Conservation (phyloP, 495 filamentous ascomycete species). For the Aspergillus avenaceus region DNA sequence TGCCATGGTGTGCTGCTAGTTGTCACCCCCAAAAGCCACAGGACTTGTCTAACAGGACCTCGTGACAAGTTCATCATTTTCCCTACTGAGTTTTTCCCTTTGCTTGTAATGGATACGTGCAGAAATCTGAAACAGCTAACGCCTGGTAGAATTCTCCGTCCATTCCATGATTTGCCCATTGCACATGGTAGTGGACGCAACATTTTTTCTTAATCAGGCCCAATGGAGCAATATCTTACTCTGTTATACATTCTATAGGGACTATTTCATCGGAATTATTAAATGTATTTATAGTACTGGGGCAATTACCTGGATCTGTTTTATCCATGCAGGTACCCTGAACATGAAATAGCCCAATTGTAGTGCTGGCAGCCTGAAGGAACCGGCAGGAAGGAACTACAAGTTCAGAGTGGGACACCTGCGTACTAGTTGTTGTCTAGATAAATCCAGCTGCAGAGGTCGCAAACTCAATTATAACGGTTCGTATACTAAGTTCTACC, state of each 20-base stretch:
- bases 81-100: neutral
- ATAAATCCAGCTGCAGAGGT: neutral
- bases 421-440: neutral
- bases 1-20: neutral
- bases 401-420: neutral
- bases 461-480: neutral
- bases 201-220: too few species aligned
- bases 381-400: neutral
- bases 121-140: constrained; percentile 17
- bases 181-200: neutral
- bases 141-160: neutral
- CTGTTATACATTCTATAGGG: neutral
- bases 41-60: neutral
- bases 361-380: neutral
- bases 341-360: too few species aligned
- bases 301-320: neutral
- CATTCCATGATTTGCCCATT: neutral
- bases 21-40: neutral
- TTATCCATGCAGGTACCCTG: constrained; percentile 10
- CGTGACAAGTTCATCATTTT: neutral
- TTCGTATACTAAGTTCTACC: neutral
- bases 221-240: neutral
- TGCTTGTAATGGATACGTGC: constrained; percentile 13
- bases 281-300: neutral
- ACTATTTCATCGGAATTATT: neutral